Percentiles rank a stretch among this genome's conserved stretches.
phyloP scores from a whole-genome alignment of 768 basidiomycete species.

The Tulasnella sp. region DNA sequence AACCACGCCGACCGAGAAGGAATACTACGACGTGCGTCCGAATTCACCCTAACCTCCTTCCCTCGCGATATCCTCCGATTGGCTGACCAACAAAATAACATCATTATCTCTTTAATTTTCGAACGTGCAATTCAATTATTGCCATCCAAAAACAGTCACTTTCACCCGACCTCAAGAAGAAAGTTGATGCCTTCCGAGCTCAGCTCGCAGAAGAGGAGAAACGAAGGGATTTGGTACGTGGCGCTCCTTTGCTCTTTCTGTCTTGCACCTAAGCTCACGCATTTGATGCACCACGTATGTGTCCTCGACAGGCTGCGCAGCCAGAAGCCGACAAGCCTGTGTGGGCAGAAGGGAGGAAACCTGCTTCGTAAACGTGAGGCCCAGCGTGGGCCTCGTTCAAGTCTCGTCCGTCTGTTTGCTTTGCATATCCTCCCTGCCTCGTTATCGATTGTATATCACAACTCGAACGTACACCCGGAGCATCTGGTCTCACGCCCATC shows the following conservation, averaged over 20 bases:
- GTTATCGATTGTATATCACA: background rate
- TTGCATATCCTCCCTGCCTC: background rate
- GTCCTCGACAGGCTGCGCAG: background rate
- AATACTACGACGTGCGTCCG: conserved; percentile 4
- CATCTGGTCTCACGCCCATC: background rate
- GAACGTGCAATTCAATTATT: background rate
- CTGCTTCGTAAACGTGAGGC: background rate
- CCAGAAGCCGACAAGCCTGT: background rate
- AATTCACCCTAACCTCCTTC: background rate
- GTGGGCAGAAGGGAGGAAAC: conserved; percentile 10
- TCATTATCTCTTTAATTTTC: background rate
- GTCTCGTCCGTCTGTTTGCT: background rate
- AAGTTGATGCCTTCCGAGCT: conserved; percentile 4
- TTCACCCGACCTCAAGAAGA: conserved; percentile 4
- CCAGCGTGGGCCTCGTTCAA: background rate
- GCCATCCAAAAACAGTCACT: background rate
- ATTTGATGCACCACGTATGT: background rate
- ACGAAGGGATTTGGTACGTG: background rate
- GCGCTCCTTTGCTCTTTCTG: background rate
- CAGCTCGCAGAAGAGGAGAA: conserved; percentile 9
- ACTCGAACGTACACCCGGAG: background rate
- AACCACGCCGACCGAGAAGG: background rate
- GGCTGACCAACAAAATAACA: background rate
- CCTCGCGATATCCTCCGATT: background rate
- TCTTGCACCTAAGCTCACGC: background rate